Percentiles rank a stretch among this genome's conserved stretches.
phyloP scores from a whole-genome alignment of 2,329 filamentous ascomycete species.

The Pestalotiopsis sp. region DNA sequence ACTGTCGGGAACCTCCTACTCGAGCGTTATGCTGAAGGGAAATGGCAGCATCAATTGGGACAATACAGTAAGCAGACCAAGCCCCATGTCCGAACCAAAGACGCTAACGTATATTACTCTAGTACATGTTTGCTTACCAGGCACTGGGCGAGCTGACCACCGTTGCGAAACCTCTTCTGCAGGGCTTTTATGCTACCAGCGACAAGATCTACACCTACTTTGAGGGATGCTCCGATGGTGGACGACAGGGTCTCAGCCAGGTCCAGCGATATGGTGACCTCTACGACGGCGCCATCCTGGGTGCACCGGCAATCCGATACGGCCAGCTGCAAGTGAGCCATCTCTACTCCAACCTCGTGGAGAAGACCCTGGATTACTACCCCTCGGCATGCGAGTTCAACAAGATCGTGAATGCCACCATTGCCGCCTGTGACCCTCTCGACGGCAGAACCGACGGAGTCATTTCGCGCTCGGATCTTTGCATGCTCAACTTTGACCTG shows the following conservation, averaged over 20 bases:
- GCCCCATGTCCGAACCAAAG: background rate
- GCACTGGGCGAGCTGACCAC: constrained; percentile 8
- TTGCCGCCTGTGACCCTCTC: constrained; percentile 9
- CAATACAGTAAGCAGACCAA: constrained; percentile 24
- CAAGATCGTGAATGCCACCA: constrained; percentile 5
- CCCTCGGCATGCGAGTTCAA: constrained; percentile 9
- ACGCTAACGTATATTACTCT: background rate
- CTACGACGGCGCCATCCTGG: constrained; percentile 8
- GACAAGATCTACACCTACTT: constrained; percentile 15
- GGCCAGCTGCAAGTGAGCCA: constrained; percentile 4
- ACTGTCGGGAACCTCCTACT: constrained; percentile 8
- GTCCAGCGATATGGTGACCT: constrained; percentile 5
- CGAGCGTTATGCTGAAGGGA: background rate
- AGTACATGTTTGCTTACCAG: constrained; percentile 35
- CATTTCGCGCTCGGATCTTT: constrained; percentile 8
- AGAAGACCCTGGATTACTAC: constrained; percentile 8
- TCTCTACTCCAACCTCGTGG: constrained; percentile 6
- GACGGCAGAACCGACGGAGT: constrained; percentile 10
- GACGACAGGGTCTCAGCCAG: constrained; percentile 10
- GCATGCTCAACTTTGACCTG: constrained; percentile 5
- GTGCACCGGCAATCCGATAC: constrained; percentile 9
- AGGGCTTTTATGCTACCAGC: constrained; percentile 35
- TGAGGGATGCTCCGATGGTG: constrained; percentile 10
- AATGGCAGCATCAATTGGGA: constrained; percentile 9
- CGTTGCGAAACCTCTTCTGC: constrained; percentile 12